Evolutionary conservation across 2,329 filamentous ascomycete species (phyloP).

Genomic region (Fusarium sp.): DNA sequence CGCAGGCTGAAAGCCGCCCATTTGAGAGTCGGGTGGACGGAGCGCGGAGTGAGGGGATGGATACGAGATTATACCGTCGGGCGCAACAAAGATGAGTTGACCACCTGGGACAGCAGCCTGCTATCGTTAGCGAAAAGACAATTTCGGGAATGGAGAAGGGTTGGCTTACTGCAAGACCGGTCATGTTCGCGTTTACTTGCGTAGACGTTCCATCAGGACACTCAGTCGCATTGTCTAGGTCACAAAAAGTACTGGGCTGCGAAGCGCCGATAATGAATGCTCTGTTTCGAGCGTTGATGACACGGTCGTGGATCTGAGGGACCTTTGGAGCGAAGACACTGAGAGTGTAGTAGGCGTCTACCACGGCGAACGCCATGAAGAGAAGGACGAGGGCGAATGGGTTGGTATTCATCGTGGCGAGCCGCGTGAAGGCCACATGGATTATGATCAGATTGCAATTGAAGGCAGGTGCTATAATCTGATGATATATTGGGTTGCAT

Average conservation of each 20-base stretch:
- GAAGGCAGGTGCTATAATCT: neutral
- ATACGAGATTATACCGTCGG: constrained; percentile 67
- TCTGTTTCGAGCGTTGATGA: constrained; percentile 47
- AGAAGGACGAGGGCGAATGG: constrained; percentile 5
- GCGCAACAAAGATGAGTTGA: constrained; percentile 69
- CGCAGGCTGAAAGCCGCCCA: constrained; percentile 60
- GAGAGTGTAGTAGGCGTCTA: constrained; percentile 45
- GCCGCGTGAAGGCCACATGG: neutral
- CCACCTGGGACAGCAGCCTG: constrained; percentile 71
- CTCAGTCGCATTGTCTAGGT: constrained; percentile 25
- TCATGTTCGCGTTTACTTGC: constrained; percentile 48
- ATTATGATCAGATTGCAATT: neutral
- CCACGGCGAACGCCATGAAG: neutral
- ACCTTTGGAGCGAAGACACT: constrained; percentile 42
- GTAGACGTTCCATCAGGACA: constrained; percentile 49
- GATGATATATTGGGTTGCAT: neutral
- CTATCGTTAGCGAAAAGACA: neutral
- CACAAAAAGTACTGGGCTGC: constrained; percentile 46
- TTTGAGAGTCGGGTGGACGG: constrained; percentile 63
- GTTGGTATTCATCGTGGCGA: constrained; percentile 28
- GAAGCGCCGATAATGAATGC: constrained; percentile 49
- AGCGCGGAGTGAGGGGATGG: constrained; percentile 65
- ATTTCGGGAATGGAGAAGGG: rapidly evolving
- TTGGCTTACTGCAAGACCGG: constrained; percentile 44
- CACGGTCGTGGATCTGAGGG: constrained; percentile 39